Evolutionary conservation across 2,329 filamentous ascomycete species (phyloP), one percentile per base, ranked within the genome.

Genomic region (Colletotrichum nymphaeae): DNA sequence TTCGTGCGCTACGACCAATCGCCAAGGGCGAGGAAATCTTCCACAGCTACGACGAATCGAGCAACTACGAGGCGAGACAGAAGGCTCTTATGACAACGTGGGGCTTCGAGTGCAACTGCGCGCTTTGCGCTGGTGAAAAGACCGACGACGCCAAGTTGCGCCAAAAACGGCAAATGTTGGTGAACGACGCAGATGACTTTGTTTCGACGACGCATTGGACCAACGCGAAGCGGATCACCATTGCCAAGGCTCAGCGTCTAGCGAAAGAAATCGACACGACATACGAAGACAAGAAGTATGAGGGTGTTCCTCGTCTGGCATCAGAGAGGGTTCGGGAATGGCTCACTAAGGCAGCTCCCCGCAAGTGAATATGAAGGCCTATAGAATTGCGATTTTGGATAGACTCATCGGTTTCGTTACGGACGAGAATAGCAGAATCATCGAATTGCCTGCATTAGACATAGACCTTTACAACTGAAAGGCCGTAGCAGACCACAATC

Each of bases 61-160:
- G 73, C 37, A 76, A 78, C 57, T 79, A 76, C 52, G 78, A 80
- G 0, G 65, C 60, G 0, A 77, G 80, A 16, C 74, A 69, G 2
- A 59, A 53, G 1, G 62, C 73, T 1, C 60, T 82, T 5, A 62
- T 53, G n/a, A 78, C 30, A 1, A 81, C 79, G 0, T 86, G 83
- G 83, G 80, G 81, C 0, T 86, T 86, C 42, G 73, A 79, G 12
- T 86, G 84, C 58, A 32, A 58, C 0, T 86, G 84, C 59, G 53
- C 56, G 5, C 78, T 86, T 1, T 86, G 84, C 60, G 63, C 49
- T 0, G 80, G 76, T 1, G 83, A 85, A 28, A 75, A 74, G 66
- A 35, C 28, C 1, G 80, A 81, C 22, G 58, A 56, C 1, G 66
- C 73, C 0, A 65, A 37, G 4, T 7, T 78, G 46, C 56, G 78